A percentile compares a stretch with the other conserved stretches of the same genome.
These are phyloP conservation scores for Hymenoscyphus occultus DNA, from an alignment of 2,329 filamentous ascomycete genomes.

Conservation along the genomic window DNA sequence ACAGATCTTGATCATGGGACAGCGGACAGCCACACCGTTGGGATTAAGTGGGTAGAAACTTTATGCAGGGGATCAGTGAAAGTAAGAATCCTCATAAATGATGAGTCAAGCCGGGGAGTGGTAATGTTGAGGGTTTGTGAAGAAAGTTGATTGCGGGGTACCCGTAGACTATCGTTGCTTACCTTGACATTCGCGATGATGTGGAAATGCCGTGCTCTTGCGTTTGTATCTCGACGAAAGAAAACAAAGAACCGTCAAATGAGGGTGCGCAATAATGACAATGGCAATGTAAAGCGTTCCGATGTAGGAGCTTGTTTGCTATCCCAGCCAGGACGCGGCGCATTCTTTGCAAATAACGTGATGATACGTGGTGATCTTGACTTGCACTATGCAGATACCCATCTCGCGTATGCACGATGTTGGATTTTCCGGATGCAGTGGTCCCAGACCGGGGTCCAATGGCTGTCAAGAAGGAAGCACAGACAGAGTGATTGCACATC, in stretches of 20 bases:
- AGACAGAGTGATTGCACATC: neutral
- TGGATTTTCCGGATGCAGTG: neutral
- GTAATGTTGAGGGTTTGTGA: neutral
- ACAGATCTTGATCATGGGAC: too few species aligned
- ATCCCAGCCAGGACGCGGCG: neutral
- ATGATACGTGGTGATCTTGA: neutral
- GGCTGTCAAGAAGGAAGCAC: neutral
- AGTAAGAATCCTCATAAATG: neutral
- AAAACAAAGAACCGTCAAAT: neutral
- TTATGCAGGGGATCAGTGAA: neutral
- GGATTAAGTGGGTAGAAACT: neutral
- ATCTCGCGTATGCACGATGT: neutral
- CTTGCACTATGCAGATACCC: too few species aligned
- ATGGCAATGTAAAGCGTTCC: neutral
- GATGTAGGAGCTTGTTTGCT: neutral
- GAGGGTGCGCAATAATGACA: neutral
- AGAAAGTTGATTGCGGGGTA: neutral
- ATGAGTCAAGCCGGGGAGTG: neutral
- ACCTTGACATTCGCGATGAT: neutral
- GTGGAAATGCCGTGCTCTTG: conserved; percentile 4
- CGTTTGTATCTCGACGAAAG: neutral
- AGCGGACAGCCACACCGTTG: neutral
- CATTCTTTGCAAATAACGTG: neutral
- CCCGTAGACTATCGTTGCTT: neutral
- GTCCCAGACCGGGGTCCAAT: neutral